Evolutionary conservation across 2,329 filamentous ascomycete genomes (phyloP).

Genomic region (Claviceps cyperi): DNA sequence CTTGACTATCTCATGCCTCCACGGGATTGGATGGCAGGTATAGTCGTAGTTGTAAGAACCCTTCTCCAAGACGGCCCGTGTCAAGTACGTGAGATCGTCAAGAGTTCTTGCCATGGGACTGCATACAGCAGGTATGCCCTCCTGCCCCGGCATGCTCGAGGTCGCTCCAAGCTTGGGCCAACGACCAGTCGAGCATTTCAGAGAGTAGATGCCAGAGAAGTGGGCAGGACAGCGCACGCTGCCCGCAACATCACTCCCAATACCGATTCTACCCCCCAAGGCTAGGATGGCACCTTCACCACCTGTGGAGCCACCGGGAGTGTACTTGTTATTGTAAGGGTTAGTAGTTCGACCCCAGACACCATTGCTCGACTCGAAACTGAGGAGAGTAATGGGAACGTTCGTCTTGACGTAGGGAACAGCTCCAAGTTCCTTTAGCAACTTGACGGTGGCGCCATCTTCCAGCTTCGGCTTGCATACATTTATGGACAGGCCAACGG

Average conservation of each 20-base stretch:
- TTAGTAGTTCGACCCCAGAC: constrained; percentile 76
- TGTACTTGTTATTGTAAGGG: constrained; percentile 71
- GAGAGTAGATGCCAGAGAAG: constrained; percentile 76
- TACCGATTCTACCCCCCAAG: constrained; percentile 69
- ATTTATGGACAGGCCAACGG: constrained; percentile 65
- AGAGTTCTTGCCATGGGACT: constrained; percentile 85
- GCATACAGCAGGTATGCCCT: constrained; percentile 78
- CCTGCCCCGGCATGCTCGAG: constrained; percentile 86
- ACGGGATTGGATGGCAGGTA: constrained; percentile 70
- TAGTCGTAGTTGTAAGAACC: constrained; percentile 83
- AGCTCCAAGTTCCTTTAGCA: constrained; percentile 78
- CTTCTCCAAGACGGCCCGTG: constrained; percentile 62
- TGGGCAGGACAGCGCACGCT: constrained; percentile 78
- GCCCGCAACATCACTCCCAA: constrained; percentile 83
- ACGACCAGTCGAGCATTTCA: constrained; percentile 75
- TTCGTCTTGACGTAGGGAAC: constrained; percentile 92
- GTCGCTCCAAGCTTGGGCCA: constrained; percentile 77
- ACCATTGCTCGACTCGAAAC: constrained; percentile 65
- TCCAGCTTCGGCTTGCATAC: constrained; percentile 48
- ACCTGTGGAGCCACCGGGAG: constrained; percentile 78
- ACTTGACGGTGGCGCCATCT: constrained; percentile 58
- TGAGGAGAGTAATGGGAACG: constrained; percentile 70
- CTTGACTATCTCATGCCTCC: constrained; percentile 48
- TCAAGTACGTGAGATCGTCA: constrained; percentile 73
- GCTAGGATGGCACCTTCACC: constrained; percentile 75